Percentiles rank a stretch among this genome's conserved stretches.
Conservation (phyloP, 495 filamentous ascomycete species). For the Penicillium salamii region DNA sequence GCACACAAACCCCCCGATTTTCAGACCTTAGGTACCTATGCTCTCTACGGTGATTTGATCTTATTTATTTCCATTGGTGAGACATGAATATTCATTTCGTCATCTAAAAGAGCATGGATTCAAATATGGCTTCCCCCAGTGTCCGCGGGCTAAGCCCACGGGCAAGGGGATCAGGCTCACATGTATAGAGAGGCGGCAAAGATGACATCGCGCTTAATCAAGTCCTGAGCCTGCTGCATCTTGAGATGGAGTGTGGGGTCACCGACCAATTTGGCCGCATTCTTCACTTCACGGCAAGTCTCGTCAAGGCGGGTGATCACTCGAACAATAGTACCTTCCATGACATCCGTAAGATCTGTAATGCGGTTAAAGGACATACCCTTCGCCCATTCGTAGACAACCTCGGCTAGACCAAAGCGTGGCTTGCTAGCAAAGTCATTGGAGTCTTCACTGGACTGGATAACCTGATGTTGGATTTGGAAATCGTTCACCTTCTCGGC, state of each 20-base stretch:
- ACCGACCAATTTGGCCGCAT: slow-evolving; percentile 92
- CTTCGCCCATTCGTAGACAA: slow-evolving; percentile 97
- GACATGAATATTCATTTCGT: too few species aligned
- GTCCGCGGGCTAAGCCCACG: too few species aligned
- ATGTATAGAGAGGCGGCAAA: slow-evolving; percentile 86
- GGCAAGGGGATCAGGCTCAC: slow-evolving; percentile 22
- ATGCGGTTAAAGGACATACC: slow-evolving; percentile 99
- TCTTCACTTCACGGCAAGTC: slow-evolving; percentile 96
- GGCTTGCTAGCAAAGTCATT: slow-evolving; percentile 88
- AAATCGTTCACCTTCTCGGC: slow-evolving; percentile 86
- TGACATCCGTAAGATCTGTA: slow-evolving; percentile 91
- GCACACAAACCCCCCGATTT: slow-evolving; percentile 1
- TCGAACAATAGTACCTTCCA: slow-evolving; percentile 94
- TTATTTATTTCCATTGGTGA: too few species aligned
- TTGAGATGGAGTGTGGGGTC: slow-evolving; percentile 90
- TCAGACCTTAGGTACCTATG: neutral
- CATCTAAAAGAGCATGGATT: too few species aligned
- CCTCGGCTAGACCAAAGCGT: slow-evolving; percentile 90
- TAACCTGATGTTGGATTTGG: slow-evolving; percentile 85
- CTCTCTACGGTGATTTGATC: neutral
- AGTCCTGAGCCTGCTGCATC: slow-evolving; percentile 94
- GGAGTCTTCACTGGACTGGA: slow-evolving; percentile 80
- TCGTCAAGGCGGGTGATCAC: slow-evolving; percentile 92
- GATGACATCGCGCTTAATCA: slow-evolving; percentile 95
- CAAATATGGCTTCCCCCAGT: too few species aligned